Conservation (phyloP, 441 rosid genomes). For the Corymbia calophylla region DNA sequence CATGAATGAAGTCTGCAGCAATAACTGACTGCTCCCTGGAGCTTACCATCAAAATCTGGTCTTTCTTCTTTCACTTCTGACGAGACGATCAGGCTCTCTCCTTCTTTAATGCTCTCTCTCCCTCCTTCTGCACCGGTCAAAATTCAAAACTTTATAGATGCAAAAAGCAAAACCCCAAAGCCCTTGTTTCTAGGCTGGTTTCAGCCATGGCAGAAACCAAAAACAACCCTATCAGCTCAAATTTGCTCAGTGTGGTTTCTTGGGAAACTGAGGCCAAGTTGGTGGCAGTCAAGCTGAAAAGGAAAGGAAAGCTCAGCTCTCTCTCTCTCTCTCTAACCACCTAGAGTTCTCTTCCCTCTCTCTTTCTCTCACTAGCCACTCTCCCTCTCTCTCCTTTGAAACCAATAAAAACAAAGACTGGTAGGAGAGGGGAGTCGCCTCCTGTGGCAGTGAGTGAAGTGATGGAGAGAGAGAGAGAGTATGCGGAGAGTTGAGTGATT, state of each 20-base stretch:
- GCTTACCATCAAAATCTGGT: not conserved
- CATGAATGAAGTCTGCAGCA: not conserved
- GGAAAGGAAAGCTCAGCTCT: conserved; percentile 7
- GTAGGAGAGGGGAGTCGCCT: not conserved
- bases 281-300: conserved; percentile 12
- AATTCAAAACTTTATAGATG: not conserved
- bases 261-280: not conserved
- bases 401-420: not conserved
- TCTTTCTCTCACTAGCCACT: not conserved
- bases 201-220: not conserved
- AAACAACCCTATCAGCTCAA: not conserved
- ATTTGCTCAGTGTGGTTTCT: not conserved
- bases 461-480: not conserved
- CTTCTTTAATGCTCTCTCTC: not conserved
- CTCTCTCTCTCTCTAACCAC: not conserved
- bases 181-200: not conserved
- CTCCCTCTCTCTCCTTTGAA: conserved; percentile 2
- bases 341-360: not conserved
- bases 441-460: not conserved
- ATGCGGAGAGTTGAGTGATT: not conserved
- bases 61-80: not conserved
- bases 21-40: not conserved
- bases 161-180: not conserved
- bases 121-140: not conserved
- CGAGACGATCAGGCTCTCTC: not conserved